Percentiles rank a stretch among this genome's conserved stretches.
These are phyloP conservation scores for Didymellaceae sp. DNA, from an alignment of 2,329 filamentous ascomycete genomes.

Conservation along the genomic window DNA sequence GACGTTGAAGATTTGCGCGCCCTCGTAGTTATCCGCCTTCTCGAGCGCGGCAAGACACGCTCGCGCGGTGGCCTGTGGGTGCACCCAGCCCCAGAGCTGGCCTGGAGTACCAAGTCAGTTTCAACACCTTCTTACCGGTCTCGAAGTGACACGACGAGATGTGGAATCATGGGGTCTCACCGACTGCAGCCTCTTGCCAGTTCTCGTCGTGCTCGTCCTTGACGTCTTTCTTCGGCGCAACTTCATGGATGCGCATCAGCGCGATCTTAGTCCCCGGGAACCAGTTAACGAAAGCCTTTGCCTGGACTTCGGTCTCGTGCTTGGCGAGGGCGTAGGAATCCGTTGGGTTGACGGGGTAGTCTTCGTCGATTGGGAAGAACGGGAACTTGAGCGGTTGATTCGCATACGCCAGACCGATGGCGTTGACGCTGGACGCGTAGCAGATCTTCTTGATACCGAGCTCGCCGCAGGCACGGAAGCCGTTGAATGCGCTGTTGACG, in stretches of 20 bases:
- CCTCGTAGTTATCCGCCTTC: constrained; percentile 39
- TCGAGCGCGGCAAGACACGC: constrained; percentile 47
- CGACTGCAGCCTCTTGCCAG: constrained; percentile 45
- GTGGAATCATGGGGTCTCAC: not conserved
- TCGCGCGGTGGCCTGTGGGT: constrained; percentile 43
- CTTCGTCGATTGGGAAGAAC: constrained; percentile 51
- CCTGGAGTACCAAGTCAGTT: not conserved
- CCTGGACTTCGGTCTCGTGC: constrained; percentile 46
- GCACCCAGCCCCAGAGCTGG: constrained; percentile 50
- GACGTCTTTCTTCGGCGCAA: constrained; percentile 39
- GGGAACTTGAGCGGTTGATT: constrained; percentile 45
- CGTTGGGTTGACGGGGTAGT: constrained; percentile 41
- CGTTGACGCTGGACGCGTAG: constrained; percentile 50
- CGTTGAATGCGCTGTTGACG: constrained; percentile 49
- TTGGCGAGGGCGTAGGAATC: constrained; percentile 50
- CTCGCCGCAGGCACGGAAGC: constrained; percentile 47
- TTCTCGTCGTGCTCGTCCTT: constrained; percentile 43
- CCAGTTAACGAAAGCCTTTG: constrained; percentile 44
- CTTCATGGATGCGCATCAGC: constrained; percentile 49
- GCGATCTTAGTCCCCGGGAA: constrained; percentile 50
- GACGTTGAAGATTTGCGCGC: constrained; percentile 48
- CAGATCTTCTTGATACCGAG: constrained; percentile 46
- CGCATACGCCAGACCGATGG: constrained; percentile 49
- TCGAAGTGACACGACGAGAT: too few relatives aligned
- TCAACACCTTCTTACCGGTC: not conserved